Base-by-base conservation (phyloP, 2,329 filamentous ascomycete genomes). In the Herpomyces periplanetae region DNA sequence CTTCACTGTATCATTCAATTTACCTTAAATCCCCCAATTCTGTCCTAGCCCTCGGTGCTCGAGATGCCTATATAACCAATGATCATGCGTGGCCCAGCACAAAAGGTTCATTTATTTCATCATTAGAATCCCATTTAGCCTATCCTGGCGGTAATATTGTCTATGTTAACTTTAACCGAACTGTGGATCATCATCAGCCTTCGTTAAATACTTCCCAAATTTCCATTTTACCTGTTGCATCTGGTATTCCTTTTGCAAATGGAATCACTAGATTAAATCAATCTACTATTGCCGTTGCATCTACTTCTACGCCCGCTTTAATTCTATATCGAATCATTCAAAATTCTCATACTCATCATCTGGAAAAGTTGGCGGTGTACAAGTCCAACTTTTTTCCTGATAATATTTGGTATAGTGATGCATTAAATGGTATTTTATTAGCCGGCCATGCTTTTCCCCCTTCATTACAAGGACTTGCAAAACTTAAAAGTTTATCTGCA, bases 361-460 rank as follows among this genome's bases (percentile, higher is more conserved):
- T n/a, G n/a, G n/a, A n/a, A n/a, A n/a, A n/a, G n/a, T n/a, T n/a
- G n/a, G n/a, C n/a, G n/a, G n/a, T n/a, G n/a, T n/a, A n/a, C n/a
- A n/a, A n/a, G n/a, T n/a, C n/a, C n/a, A n/a, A n/a, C n/a, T n/a
- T n/a, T n/a, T n/a, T n/a, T n/a, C n/a, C n/a, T n/a, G n/a, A n/a
- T n/a, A n/a, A n/a, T n/a, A n/a, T n/a, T n/a, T n/a, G n/a, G n/a
- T n/a, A n/a, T n/a, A n/a, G n/a, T n/a, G n/a, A n/a, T n/a, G 21
- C 26, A 0, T 22, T 30, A 1, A 39, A 39, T 3, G 36, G 26
- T n/a, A 21, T 44, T 3, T 25, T 42, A 2, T 30, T 42, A 8
- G 36, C 40, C 3, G 42, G 41, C 0, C 41, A 44, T 23, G 33
- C 40, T 1, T 35, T 36, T 19, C 28, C 34, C 3, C 33, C 34